Conservation (phyloP, 192 early-diverging fungal species). For the Umbelopsis vinacea region DNA sequence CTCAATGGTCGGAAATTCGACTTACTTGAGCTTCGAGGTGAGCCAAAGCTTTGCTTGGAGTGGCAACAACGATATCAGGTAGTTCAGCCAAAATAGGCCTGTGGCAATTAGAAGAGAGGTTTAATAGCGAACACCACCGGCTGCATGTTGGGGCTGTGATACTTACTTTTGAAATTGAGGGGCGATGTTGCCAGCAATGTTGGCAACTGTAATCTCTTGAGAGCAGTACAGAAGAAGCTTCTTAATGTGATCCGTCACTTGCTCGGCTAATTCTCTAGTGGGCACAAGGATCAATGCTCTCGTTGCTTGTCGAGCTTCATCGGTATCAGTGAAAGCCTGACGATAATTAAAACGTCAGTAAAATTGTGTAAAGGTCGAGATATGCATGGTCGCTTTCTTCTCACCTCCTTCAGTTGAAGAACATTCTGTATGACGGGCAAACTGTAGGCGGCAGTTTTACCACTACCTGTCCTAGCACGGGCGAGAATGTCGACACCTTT, state of each 20-base stretch:
- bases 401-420: slow-evolving; percentile 68
- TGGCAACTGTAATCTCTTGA: slow-evolving; percentile 64
- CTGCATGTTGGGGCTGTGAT: background rate
- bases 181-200: slow-evolving; percentile 63
- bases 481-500: slow-evolving; percentile 94
- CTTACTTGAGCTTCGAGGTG: slow-evolving; percentile 69
- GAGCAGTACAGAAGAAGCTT: slow-evolving; percentile 78
- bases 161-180: slow-evolving; percentile 59
- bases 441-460: slow-evolving; percentile 96
- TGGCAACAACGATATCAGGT: slow-evolving; percentile 89
- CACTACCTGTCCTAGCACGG: slow-evolving; percentile 90
- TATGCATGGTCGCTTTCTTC: background rate
- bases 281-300: slow-evolving; percentile 87
- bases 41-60: slow-evolving; percentile 80
- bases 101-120: slow-evolving; percentile 9
- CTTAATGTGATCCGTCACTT: slow-evolving; percentile 79
- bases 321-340: slow-evolving; percentile 42
- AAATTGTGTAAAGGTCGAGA: background rate
- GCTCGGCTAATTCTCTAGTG: slow-evolving; percentile 93
- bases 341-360: background rate
- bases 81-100: slow-evolving; percentile 80
- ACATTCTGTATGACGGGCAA: slow-evolving; percentile 93
- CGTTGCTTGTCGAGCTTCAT: slow-evolving; percentile 42
- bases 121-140: background rate
- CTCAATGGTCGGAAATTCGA: slow-evolving; percentile 1